A percentile compares a stretch with the other conserved stretches of the same genome.
phyloP scores from a whole-genome alignment of 176 grass and related monocot species.

The Oryza nivara region DNA sequence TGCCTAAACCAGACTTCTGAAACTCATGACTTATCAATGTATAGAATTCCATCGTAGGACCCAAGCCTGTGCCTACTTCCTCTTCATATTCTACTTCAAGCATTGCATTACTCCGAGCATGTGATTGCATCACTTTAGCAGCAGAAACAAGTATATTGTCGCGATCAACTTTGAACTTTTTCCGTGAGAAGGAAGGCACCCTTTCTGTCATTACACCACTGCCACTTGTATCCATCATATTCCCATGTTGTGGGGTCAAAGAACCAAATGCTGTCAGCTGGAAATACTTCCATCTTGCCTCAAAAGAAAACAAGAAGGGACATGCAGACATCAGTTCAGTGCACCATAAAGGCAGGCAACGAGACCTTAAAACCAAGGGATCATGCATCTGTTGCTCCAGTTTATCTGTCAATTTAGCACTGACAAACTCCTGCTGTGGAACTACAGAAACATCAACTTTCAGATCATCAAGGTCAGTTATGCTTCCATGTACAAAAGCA shows the following conservation, averaged over 20 bases:
- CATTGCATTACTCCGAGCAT: constrained; percentile 59
- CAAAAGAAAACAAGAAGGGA: constrained; percentile 99
- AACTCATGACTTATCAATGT: constrained; percentile 83
- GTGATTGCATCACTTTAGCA: constrained; percentile 66
- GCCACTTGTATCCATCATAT: constrained; percentile 47
- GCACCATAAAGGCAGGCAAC: constrained; percentile 83
- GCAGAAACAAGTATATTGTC: constrained; percentile 71
- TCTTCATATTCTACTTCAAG: constrained; percentile 80
- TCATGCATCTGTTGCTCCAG: constrained; percentile 98
- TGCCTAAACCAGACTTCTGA: constrained; percentile 68
- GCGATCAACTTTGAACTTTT: constrained; percentile 90
- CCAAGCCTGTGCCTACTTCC: constrained; percentile 87
- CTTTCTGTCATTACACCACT: constrained; percentile 47
- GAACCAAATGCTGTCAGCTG: constrained; percentile 72
- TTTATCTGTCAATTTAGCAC: constrained; percentile 89
- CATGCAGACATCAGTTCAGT: constrained; percentile 76
- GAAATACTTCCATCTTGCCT: constrained; percentile 94
- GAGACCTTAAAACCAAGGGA: constrained; percentile 69
- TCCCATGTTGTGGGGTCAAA: constrained; percentile 50
- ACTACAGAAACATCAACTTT: constrained; percentile 63
- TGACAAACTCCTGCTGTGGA: constrained; percentile 78
- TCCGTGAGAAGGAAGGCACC: constrained; percentile 42
- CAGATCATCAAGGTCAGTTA: constrained; percentile 65
- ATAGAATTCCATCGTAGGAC: constrained; percentile 87
- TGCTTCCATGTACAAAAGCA: constrained; percentile 67